phyloP scores from a whole-genome alignment of 169 alveolate genomes.

The Cryptosporidium tyzzeri region DNA sequence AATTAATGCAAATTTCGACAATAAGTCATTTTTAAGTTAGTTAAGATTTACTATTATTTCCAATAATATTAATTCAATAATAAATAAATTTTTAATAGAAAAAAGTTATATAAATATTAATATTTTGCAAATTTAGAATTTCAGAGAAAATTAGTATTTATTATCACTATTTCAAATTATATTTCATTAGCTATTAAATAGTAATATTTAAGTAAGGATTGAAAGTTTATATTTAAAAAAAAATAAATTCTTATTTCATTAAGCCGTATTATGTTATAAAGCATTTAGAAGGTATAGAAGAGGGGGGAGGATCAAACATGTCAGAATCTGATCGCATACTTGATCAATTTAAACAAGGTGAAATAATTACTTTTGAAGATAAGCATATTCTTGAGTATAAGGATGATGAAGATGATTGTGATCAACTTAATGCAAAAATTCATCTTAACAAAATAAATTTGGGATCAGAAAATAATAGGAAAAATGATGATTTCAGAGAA shows the following conservation, averaged over 20 bases:
- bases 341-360: not conserved
- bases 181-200: not conserved
- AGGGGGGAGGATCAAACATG: not conserved
- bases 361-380: conserved; percentile 43
- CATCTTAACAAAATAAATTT: not conserved
- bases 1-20: not conserved
- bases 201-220: not conserved
- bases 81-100: no score
- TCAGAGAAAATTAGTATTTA: not conserved
- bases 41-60: not conserved
- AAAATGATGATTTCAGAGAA: not conserved
- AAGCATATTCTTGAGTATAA: conserved; percentile 24
- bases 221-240: no score
- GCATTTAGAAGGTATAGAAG: not conserved
- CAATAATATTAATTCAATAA: no score
- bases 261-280: not conserved
- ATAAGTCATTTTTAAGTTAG: no score
- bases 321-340: not conserved
- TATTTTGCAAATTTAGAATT: no score
- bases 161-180: not conserved
- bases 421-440: not conserved
- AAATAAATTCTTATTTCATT: no score
- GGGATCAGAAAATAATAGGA: not conserved
- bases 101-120: no score
- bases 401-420: conserved; percentile 10